These are phyloP conservation scores for Ormosia semicastrata DNA, from an alignment of 306 rosid genomes.

Conservation along the genomic window DNA sequence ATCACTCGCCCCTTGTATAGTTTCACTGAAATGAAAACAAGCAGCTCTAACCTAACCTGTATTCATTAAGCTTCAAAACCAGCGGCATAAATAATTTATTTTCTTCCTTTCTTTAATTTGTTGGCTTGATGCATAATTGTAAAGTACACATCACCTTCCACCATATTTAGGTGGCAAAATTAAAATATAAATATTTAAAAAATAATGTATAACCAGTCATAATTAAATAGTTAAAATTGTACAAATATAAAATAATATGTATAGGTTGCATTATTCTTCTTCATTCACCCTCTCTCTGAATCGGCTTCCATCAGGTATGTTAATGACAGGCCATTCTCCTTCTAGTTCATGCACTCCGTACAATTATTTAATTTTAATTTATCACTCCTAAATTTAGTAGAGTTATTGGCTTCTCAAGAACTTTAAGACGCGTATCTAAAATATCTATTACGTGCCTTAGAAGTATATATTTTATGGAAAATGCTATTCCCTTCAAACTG, in stretches of 20 bases:
- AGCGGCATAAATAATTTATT: conserved; percentile 34
- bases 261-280: too few species aligned
- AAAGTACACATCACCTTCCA: neutral
- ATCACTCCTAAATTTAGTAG: neutral
- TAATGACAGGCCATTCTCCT: neutral
- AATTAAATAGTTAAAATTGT: too few species aligned
- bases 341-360: neutral
- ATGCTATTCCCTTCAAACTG: neutral
- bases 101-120: neutral
- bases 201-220: too few species aligned
- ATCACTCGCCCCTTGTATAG: conserved; percentile 45
- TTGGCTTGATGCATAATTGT: neutral
- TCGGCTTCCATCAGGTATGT: neutral
- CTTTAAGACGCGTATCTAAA: neutral
- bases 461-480: neutral
- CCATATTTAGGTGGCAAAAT: neutral
- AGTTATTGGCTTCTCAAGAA: neutral
- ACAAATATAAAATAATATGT: too few species aligned
- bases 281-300: neutral
- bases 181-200: too few species aligned
- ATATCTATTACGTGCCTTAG: neutral
- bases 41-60: conserved; percentile 37
- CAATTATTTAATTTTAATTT: neutral
- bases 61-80: conserved; percentile 44
- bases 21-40: conserved; percentile 38